Evolutionary conservation across 441 rosid species (phyloP), one percentile per base, ranked within the genome.

Genomic region (Macaranga tanarius): DNA sequence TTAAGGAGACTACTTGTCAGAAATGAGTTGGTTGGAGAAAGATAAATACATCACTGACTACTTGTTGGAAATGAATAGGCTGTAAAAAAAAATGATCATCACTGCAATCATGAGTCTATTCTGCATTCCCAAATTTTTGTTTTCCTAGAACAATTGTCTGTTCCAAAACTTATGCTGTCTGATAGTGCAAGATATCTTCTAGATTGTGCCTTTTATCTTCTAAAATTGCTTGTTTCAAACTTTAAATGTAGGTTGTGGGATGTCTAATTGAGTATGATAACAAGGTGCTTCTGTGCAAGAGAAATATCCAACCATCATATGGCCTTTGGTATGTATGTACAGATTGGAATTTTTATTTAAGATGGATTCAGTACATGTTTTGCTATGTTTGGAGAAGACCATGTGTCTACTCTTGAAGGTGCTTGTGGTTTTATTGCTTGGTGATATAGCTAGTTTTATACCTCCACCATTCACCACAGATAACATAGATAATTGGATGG

Each of bases 251-350:
- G 99, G 99, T 95, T 67, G 99, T 92, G 19, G 99, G 99, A 77
- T 92, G 99, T 83, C 91, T 95, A 76, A 91, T 92, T 22, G 93
- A 91, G 86, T 89, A 91, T 76, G 97, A 91, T 73, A 87, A 81
- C 76, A 91, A 87, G 81, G 81, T 95, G 81, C 87, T 95, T 55
- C 96, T 95, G 70, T 95, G 99, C 91, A 95, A 91, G 81, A 86
- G 99, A 76, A 92, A 95, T 75, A 92, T 95, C 77, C 90, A 95
- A 85, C 99, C 99, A 57, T 95, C 99, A 70, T 78, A 74, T 45
- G 97, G 92, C 64, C 92, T 95, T 73, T 95, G 99, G 99, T 95
- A 85, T 66, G 84, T 76, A 45, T 42, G 17, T 47, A 12, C 45
- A 62, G 31, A 26, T 26, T 64, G 25, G 66, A 51, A 42, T 55